Conservation (phyloP, 352 stramenopile species). For the Phytophthora uliginosa region DNA sequence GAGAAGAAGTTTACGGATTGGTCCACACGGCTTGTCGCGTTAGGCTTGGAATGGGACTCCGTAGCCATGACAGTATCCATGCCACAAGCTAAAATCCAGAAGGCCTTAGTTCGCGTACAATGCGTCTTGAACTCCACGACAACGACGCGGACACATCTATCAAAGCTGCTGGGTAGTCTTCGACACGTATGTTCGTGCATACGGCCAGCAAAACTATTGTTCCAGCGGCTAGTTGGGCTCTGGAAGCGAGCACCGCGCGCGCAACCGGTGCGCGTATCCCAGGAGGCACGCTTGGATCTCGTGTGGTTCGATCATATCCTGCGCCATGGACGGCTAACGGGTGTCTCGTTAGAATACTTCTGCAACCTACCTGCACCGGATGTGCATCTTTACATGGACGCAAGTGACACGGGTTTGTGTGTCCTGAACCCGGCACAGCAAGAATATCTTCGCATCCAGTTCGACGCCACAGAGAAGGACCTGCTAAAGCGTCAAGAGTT, state of each 20-base stretch:
- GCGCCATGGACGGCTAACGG: neutral
- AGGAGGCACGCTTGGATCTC: conserved; percentile 1
- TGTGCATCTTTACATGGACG: conserved; percentile 30
- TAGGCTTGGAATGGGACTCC: conserved; percentile 14
- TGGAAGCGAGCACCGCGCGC: neutral
- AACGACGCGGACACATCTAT: neutral
- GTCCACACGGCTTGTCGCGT: neutral
- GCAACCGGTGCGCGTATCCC: neutral
- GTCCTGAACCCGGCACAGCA: conserved; percentile 12
- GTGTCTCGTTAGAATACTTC: conserved; percentile 2
- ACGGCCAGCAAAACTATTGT: conserved; percentile 5
- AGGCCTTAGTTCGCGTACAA: neutral
- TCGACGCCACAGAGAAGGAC: conserved; percentile 21
- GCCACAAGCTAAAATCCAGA: conserved; percentile 22
- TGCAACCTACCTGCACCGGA: neutral
- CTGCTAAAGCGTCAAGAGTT: conserved; percentile 6
- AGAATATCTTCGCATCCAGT: conserved; percentile 14
- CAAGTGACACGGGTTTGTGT: conserved; percentile 22
- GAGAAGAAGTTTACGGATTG: conserved; percentile 1
- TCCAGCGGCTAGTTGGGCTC: neutral
- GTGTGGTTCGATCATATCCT: conserved; percentile 7
- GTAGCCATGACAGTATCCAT: conserved; percentile 4
- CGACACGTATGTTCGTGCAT: conserved; percentile 6
- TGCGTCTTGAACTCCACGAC: neutral
- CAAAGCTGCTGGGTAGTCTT: neutral